phyloP scores from a whole-genome alignment of 2,329 filamentous ascomycete genomes.

The Nannizzia gypsea region DNA sequence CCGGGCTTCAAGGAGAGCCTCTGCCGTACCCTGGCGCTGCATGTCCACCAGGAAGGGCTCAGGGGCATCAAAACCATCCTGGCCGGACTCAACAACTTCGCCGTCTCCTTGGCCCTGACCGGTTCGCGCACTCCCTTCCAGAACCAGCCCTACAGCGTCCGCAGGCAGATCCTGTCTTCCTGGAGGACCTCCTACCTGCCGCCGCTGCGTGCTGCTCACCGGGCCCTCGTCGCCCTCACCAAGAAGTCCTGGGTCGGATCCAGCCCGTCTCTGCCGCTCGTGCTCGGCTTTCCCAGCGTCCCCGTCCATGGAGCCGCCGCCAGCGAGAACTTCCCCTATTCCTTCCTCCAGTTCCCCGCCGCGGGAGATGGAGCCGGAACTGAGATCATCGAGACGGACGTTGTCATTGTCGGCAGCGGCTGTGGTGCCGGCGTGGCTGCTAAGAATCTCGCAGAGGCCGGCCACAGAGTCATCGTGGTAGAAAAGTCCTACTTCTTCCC shows the following conservation, averaged over 20 bases:
- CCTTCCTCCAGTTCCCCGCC: constrained; percentile 47
- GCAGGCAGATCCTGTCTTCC: constrained; percentile 41
- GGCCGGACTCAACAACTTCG: constrained; percentile 43
- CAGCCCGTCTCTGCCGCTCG: constrained; percentile 38
- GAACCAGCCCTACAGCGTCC: constrained; percentile 42
- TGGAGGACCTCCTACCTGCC: constrained; percentile 45
- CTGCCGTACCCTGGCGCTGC: constrained; percentile 37
- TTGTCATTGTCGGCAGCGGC: constrained; percentile 76
- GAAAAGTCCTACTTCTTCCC: constrained; percentile 73
- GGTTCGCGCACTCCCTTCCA: constrained; percentile 45
- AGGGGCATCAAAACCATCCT: constrained; percentile 43
- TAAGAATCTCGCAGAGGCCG: constrained; percentile 67
- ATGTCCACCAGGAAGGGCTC: constrained; percentile 38
- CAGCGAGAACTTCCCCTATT: constrained; percentile 42
- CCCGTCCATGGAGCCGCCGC: constrained; percentile 41
- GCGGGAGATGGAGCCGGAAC: constrained; percentile 39
- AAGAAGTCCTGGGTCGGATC: constrained; percentile 43
- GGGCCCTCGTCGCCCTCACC: constrained; percentile 38
- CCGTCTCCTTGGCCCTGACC: constrained; percentile 46
- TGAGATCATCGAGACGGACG: constrained; percentile 60
- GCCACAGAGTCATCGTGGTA: constrained; percentile 63
- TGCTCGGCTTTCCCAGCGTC: constrained; percentile 44
- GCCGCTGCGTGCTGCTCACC: constrained; percentile 40
- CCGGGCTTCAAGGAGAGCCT: constrained; percentile 41
- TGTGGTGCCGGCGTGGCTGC: constrained; percentile 74